Percentiles rank a stretch among this genome's conserved stretches.
These are phyloP conservation scores for Linnemannia elongata DNA, from an alignment of 192 early-diverging fungal genomes.

Conservation along the genomic window DNA sequence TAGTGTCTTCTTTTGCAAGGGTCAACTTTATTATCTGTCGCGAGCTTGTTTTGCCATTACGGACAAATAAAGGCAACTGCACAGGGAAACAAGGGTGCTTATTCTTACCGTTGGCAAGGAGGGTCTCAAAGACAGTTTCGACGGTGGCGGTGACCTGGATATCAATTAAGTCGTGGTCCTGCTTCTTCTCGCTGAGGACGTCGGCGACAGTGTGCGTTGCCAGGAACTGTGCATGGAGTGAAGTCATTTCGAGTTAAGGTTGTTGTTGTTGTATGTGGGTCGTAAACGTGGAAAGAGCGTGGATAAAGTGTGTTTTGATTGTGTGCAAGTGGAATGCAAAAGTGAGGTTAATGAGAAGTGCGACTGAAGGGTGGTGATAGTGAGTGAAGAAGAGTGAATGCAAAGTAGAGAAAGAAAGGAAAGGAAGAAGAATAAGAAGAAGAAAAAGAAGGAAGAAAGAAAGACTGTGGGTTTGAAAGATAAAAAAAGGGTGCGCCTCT, in stretches of 20 bases:
- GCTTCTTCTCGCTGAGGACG: conserved; percentile 42
- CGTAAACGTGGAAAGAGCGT: background rate
- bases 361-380: conserved; percentile 1
- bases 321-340: background rate
- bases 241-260: conserved; percentile 32
- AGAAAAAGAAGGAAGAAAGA: background rate
- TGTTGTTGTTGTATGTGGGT: background rate
- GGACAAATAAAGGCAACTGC: background rate
- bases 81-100: background rate
- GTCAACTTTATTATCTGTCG: no score
- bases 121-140: conserved; percentile 69
- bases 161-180: conserved; percentile 57
- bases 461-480: background rate
- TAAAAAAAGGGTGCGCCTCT: no score
- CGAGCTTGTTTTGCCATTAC: background rate
- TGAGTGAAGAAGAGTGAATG: conserved; percentile 8
- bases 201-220: conserved; percentile 52
- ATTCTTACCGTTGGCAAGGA: conserved; percentile 56
- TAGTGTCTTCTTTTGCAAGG: no score
- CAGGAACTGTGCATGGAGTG: conserved; percentile 49
- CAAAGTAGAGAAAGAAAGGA: background rate
- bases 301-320: background rate
- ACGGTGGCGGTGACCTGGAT: conserved; percentile 64
- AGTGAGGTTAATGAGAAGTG: background rate
- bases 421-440: background rate